Base-by-base conservation (phyloP, 306 rosid genomes). In the Comarum palustre region DNA sequence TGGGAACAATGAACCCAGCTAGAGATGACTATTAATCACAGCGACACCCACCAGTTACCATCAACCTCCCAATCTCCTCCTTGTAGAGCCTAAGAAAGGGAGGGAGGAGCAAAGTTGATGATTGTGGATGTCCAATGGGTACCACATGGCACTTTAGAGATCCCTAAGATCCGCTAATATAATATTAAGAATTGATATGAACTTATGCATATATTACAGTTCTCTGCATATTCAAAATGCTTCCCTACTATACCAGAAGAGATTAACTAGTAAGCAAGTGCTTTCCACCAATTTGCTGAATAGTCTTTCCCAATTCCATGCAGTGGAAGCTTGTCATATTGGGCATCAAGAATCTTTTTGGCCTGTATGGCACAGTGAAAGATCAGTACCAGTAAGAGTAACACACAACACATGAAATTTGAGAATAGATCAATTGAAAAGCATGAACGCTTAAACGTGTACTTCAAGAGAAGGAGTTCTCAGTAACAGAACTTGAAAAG, bases 231-330 rank as follows among this genome's bases (percentile, higher is more conserved):
- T 24, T 24, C 59, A 22, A 32, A 76, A 67, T 29, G 75, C 58
- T 67, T 75, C 73, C 78, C 65, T 72, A 34, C 38, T 46, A 69
- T 88, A 92, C 98, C 98, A 65, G 82, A 79, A 67, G 84, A 83
- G 73, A 90, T 77, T 77, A 90, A 78, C 73, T 87, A 92, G 74
- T 76, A 80, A 64, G 87, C 96, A 7, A 92, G 95, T 66, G 91
- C 95, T 84, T 88, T 92, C 98, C 98, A 92, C 96, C 98, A 92
- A 81, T 86, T 90, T 64, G 95, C 79, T 36, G 89, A 83, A 82
- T 87, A 82, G 50, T 81, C 78, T 77, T 86, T 92, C 74, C 98
- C 98, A 68, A 90, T 87, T 50, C 98, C 98, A 83, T 92, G 96
- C 77, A 92, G 90, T 41, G 98, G 96, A 84, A 92, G 98, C 80